phyloP scores from a whole-genome alignment of 345 rosid species.

The Psidium friedrichsthalianum region DNA sequence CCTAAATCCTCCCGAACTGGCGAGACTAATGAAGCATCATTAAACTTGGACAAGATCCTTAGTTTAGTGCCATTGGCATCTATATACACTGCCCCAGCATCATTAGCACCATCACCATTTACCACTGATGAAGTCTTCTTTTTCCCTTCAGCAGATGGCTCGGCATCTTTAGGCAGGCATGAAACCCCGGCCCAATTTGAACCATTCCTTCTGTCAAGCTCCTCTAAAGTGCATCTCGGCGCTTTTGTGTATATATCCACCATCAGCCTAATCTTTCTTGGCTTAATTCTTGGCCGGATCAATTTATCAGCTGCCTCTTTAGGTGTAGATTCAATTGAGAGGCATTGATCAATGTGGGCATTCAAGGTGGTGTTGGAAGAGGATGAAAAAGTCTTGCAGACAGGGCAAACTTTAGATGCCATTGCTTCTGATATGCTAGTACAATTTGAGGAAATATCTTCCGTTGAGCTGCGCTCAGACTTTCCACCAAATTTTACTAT shows the following conservation, averaged over 20 bases:
- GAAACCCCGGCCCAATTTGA: conserved; percentile 42
- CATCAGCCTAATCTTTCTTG: conserved; percentile 66
- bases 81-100: conserved; percentile 79
- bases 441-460: conserved; percentile 55
- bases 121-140: conserved; percentile 23
- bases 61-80: conserved; percentile 81
- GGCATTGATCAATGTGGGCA: conserved; percentile 99
- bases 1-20: conserved; percentile 18
- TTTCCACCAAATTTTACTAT: conserved; percentile 60
- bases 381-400: conserved; percentile 92
- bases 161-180: conserved; percentile 28
- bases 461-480: conserved; percentile 47
- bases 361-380: conserved; percentile 95
- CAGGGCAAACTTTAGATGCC: conserved; percentile 93
- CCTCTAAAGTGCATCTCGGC: conserved; percentile 60
- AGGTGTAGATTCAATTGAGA: conserved; percentile 55
- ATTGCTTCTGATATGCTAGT: conserved; percentile 53
- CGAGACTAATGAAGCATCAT: conserved; percentile 17
- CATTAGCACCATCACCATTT: conserved; percentile 41
- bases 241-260: conserved; percentile 74
- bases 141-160: conserved; percentile 22
- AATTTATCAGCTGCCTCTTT: conserved; percentile 55
- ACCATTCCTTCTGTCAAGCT: conserved; percentile 86
- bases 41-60: conserved; percentile 65
- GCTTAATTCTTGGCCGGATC: conserved; percentile 62